Conservation (phyloP, 2,329 filamentous ascomycete species). For the Hymenoscyphus linearis region DNA sequence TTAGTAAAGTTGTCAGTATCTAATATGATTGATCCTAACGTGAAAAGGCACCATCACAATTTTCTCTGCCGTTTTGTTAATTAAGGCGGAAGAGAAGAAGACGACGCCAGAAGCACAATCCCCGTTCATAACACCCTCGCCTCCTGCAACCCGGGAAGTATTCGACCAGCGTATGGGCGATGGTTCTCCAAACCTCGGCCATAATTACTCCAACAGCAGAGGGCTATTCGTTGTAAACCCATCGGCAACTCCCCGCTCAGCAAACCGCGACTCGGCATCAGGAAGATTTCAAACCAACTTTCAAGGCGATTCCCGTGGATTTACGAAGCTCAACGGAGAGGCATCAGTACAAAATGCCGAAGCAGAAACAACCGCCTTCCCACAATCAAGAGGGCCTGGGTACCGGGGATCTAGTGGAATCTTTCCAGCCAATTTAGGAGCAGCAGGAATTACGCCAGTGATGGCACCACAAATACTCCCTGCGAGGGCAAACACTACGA, state of each 20-base stretch:
- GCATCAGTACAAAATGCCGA: conserved; percentile 11
- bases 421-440: conserved; percentile 20
- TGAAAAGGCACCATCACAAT: conserved; percentile 25
- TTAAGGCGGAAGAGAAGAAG: conserved; percentile 19
- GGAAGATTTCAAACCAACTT: conserved; percentile 16
- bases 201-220: conserved; percentile 24
- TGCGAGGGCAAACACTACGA: conserved; percentile 2
- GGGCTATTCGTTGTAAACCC: conserved; percentile 30
- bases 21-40: background rate
- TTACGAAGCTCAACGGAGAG: conserved; percentile 22
- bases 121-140: conserved; percentile 27
- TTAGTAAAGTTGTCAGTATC: conserved; percentile 12
- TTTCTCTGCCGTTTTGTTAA: conserved; percentile 24
- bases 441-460: conserved; percentile 13
- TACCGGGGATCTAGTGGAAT: conserved; percentile 27
- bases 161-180: conserved; percentile 18
- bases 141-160: conserved; percentile 21
- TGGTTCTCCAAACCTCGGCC: conserved; percentile 25
- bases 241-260: conserved; percentile 23
- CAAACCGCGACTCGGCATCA: conserved; percentile 22
- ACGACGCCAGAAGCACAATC: conserved; percentile 30
- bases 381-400: conserved; percentile 18
- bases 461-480: conserved; percentile 18
- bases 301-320: conserved; percentile 19
- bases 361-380: conserved; percentile 3